A percentile compares a stretch with the other conserved stretches of the same genome.
Evolutionary conservation across 2,329 filamentous ascomycete species (phyloP).

Genomic region (Drechslerella stenobrocha): DNA sequence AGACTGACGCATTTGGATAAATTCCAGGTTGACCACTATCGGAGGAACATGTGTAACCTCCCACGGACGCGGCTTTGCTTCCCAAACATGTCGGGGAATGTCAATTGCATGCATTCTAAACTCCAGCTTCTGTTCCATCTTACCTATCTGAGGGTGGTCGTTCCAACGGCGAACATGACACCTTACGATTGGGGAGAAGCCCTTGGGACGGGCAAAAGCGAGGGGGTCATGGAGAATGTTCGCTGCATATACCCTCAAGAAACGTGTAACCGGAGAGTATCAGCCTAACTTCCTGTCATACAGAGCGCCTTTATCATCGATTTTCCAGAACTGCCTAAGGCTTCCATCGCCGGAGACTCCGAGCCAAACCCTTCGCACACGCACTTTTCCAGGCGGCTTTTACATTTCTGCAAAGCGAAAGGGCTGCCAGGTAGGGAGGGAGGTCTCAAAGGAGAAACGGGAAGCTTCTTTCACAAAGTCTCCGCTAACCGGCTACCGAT

Average conservation of each 20-base stretch:
- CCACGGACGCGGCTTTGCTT: conserved; percentile 71
- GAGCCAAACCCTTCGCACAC: conserved; percentile 45
- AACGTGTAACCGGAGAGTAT: conserved; percentile 30
- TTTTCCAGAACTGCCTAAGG: conserved; percentile 66
- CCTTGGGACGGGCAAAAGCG: conserved; percentile 54
- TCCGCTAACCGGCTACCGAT: neutral
- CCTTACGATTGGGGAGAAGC: conserved; percentile 87
- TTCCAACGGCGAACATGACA: conserved; percentile 85
- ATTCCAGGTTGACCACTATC: conserved; percentile 55
- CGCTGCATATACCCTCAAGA: conserved; percentile 50
- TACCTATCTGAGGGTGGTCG: conserved; percentile 72
- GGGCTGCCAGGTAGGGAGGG: conserved; percentile 48
- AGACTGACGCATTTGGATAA: conserved; percentile 47
- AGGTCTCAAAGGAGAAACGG: no score
- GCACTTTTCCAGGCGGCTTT: conserved; percentile 51
- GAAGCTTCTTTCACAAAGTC: no score
- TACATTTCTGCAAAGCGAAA: conserved; percentile 51
- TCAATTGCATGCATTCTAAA: conserved; percentile 89
- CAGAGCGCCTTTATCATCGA: conserved; percentile 89
- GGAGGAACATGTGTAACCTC: conserved; percentile 57
- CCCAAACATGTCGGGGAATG: conserved; percentile 72
- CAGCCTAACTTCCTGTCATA: conserved; percentile 32
- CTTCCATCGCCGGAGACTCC: conserved; percentile 43
- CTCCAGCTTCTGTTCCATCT: conserved; percentile 83
- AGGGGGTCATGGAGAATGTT: conserved; percentile 78